Base-by-base conservation (phyloP, 768 basidiomycete species). In the Leucosporidium scottii region DNA sequence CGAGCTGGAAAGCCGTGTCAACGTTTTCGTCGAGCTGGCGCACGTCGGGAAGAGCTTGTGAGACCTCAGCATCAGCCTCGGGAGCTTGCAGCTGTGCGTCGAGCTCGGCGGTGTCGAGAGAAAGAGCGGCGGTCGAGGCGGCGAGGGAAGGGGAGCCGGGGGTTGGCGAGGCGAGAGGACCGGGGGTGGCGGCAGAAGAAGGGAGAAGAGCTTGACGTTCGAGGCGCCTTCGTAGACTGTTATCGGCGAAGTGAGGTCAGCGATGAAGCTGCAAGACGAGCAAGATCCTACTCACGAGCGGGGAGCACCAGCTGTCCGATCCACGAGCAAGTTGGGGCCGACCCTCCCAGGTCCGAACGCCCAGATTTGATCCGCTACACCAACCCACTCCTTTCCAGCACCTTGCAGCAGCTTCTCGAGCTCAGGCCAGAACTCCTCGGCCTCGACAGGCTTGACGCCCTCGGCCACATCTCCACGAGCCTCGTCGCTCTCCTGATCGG, bases 1-100 rank as follows among this genome's bases (percentile, higher is more conserved):
- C 93, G 57, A 98, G 83, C 79, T 96, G 93, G 79, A 99, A 99
- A 2, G 93, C 94, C 6, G 87, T 88, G 77, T 97, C 93, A 36
- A 98, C 82, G 70, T 88, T 83, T 63, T 85, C 85, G 72, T 93
- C 87, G 69, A 97, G 90, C 69, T 91, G 85, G n/a, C 74, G 64
- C 17, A 71, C 65, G 27, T 70, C 70, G 28, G 72, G 67, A 17
- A 67, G 36, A 7, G 23, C 55, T 13, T 60, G n/a, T 57, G 31
- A 49, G 30, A 7, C 28, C 20, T 47, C 34, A 23, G 36, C 66
- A 49, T 61, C 34, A 4, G 59, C 59, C 36, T 62, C 61, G 0
- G 30, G 59, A 28, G 68, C 64, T 30, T 69, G 58, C 20, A 66
- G 56, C 2, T 36, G 30, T 6, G 64, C 60, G 7, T 65, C 59